Conservation (phyloP, 2,329 filamentous ascomycete species). For the Macrophomina tecta region DNA sequence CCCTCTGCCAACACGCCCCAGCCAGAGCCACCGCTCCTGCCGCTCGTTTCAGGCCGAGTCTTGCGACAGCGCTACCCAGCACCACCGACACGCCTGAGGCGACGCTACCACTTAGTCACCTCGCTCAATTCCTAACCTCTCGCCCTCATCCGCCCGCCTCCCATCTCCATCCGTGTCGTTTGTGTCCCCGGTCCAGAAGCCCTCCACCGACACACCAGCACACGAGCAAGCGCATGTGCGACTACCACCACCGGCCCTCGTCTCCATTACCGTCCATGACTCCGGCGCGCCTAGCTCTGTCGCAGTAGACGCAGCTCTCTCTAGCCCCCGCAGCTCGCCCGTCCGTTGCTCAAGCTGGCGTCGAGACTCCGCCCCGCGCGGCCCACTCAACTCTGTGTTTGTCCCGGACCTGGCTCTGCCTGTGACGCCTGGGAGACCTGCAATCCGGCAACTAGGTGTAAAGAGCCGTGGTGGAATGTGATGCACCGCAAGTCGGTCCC, state of each 20-base stretch:
- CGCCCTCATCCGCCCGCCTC: slow-evolving; percentile 19
- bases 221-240: slow-evolving; percentile 9
- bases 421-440: slow-evolving; percentile 26
- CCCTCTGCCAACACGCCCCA: slow-evolving; percentile 19
- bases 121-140: slow-evolving; percentile 7
- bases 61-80: slow-evolving; percentile 28
- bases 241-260: not conserved
- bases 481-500: slow-evolving; percentile 42
- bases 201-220: slow-evolving; percentile 29
- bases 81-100: slow-evolving; percentile 27
- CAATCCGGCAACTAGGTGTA: slow-evolving; percentile 44
- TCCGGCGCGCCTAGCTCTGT: not conserved
- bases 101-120: slow-evolving; percentile 27
- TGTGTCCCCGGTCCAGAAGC: slow-evolving; percentile 43
- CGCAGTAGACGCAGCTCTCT: not conserved
- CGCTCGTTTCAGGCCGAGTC: slow-evolving; percentile 28
- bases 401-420: slow-evolving; percentile 37
- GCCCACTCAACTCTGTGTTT: slow-evolving; percentile 36
- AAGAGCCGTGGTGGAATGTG: slow-evolving; percentile 44
- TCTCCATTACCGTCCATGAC: not conserved
- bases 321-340: not conserved
- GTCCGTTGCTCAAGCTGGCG: slow-evolving; percentile 43
- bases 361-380: slow-evolving; percentile 38
- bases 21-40: slow-evolving; percentile 17
- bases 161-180: slow-evolving; percentile 17